Evolutionary conservation across 2,329 filamentous ascomycete species (phyloP), one percentile per base, ranked within the genome.

Genomic region (Macrophomina pseudophaseolina): DNA sequence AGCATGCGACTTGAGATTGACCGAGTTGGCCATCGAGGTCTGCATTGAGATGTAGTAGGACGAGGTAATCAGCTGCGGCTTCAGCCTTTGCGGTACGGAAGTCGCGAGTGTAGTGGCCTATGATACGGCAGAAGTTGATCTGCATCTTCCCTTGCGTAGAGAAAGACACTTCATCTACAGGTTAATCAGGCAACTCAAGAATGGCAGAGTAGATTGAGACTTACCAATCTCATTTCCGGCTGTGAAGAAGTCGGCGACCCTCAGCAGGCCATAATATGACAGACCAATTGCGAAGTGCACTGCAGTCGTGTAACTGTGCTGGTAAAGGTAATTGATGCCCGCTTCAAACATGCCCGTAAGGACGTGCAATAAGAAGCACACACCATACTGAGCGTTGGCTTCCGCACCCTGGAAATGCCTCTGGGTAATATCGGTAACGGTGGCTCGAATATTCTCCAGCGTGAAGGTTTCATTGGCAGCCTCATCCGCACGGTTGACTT

Each of bases 61-160:
- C 87, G 56, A 99, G 88, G 78, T 99, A 99, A 77, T 99, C 95
- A 18, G 97, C 92, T 2, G 96, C 95, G 40, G 93, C 92, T 67
- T 91, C 91, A 6, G 93, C 91, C 74, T 96, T 90, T 23, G 93
- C 94, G 35, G 93, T 92, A 63, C 95, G 90, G 87, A 99, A 99
- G 79, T 97, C 94, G 64, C 91, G 88, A 4, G 96, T 99, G 82
- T 99, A 99, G 77, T 95, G 93, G 48, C 94, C 96, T 68, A 98
- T 85, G 84, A 98, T 92, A 67, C 91, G 90, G 52, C 92, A 94
- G 80, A 98, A 98, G 83, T 95, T 97, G 79, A 99, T 90, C 77
- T 97, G 93, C 5, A 93, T 86, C 69, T 88, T 84, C 70, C 87
- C 86, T 71, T 89, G 87, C 73, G 86, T 91, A 71, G 88, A 92